Base-by-base conservation (phyloP, 2,329 filamentous ascomycete species). In the Onygenales sp. region DNA sequence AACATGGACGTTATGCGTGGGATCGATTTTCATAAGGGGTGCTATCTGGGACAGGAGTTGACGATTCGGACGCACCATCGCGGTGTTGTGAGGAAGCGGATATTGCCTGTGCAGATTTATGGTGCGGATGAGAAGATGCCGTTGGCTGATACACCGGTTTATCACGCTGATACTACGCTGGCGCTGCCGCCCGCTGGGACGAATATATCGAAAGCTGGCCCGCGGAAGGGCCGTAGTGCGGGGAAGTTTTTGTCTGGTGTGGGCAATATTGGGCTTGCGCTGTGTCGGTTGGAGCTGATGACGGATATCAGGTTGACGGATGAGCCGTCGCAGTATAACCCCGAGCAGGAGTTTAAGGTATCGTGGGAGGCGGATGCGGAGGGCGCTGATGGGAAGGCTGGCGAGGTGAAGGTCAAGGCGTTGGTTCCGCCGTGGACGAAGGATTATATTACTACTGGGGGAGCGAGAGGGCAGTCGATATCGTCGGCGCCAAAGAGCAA, bases 1-100 rank as follows among this genome's bases (percentile, higher is more conserved):
- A 96, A 96, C 68, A 79, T 97, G 67, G 93, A 98, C 70, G 73
- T 88, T 55, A 88, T 88, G 78, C 80, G 81, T 47, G 93, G 83
- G 31, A 85, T 98, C 60, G 89, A 96, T 71, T 98, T 93, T 74
- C 83, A 83, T 65, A 98, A 98, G 74, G 93, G 93, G 7, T 98
- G 93, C 72, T 98, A 98, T 69, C 83, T 97, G 7, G 93, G 93
- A 0, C 93, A 98, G 72, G 93, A 98, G 70, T 79, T 98, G 58
- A 97, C 93, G 1, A 95, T 97, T 59, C 85, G 93, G 43, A 98
- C 93, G 1, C 86, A 91, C 67, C 93, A 98, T 71, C 91, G 87
- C 10, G 93, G 93, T 21, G 89, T 98, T 13, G 89, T 98, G 42
- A 80, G 93, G 57, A 95, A 96, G 77, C 80, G 93, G 49, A 82